Evolutionary conservation across 768 basidiomycete genomes (phyloP).

Genomic region (Kwoniella dejecticola): DNA sequence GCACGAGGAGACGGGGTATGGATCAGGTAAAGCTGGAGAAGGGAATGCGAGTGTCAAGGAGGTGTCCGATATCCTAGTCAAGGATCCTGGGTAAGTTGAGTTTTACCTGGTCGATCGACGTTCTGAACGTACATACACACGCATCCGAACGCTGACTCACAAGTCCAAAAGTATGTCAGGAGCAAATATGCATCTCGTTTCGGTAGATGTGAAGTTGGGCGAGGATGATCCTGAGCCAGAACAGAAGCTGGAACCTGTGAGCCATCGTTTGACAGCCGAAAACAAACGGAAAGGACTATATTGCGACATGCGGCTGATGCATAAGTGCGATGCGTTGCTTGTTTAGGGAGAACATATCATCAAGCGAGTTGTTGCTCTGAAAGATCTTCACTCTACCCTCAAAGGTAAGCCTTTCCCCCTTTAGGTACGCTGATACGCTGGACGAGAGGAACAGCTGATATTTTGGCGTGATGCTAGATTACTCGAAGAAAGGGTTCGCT

Average conservation of each 20-base stretch:
- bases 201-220: constrained; percentile 66
- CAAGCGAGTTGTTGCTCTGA: constrained; percentile 69
- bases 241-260: constrained; percentile 67
- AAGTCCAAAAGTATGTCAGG: constrained; percentile 76
- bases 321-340: no score
- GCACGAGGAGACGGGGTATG: constrained; percentile 85
- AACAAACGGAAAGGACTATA: background rate
- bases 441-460: no score
- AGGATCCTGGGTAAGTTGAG: constrained; percentile 47
- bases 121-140: no score
- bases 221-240: constrained; percentile 61
- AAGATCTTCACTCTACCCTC: constrained; percentile 66
- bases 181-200: constrained; percentile 86
- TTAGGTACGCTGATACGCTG: constrained; percentile 8
- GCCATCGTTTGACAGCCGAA: background rate
- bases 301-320: constrained; percentile 10
- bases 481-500: constrained; percentile 59
- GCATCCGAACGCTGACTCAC: background rate
- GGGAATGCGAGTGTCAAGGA: constrained; percentile 60
- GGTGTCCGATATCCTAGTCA: constrained; percentile 47
- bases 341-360: constrained; percentile 84
- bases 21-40: constrained; percentile 47
- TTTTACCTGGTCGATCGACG: no score
- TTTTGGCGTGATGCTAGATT: constrained; percentile 40
- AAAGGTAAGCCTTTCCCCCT: constrained; percentile 62